Conservation (phyloP, 192 early-diverging fungal species). For the Polychytrium aggregatum region DNA sequence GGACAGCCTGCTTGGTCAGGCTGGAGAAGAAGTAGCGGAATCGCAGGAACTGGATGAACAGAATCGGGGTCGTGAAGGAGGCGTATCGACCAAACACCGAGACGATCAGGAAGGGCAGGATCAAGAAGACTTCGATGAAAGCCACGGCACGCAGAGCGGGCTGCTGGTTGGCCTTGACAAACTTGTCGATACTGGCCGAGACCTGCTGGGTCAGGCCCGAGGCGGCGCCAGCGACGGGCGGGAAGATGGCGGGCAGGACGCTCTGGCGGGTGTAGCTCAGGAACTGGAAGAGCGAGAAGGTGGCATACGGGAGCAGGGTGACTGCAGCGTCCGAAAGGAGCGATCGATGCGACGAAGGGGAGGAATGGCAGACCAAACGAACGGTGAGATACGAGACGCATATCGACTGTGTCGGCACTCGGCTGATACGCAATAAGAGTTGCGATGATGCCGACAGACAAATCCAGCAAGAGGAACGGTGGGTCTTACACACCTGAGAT, state of each 20-base stretch:
- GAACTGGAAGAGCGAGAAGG: constrained; percentile 67
- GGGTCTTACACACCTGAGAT: constrained; percentile 62
- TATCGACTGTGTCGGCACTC: not conserved
- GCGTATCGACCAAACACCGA: constrained; percentile 30
- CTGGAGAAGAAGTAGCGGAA: constrained; percentile 58
- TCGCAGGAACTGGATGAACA: constrained; percentile 60
- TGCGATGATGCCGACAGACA: too few relatives aligned
- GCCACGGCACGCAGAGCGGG: constrained; percentile 51
- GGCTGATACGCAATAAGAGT: not conserved
- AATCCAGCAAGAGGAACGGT: too few relatives aligned
- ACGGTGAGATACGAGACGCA: constrained; percentile 2
- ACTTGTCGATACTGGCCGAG: constrained; percentile 36
- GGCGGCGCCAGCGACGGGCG: constrained; percentile 19
- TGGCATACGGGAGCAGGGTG: constrained; percentile 62
- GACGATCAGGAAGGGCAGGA: constrained; percentile 50
- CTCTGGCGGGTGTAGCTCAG: constrained; percentile 58
- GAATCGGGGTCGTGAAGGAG: constrained; percentile 42
- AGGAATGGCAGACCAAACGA: too few relatives aligned
- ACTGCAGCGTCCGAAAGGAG: constrained; percentile 22
- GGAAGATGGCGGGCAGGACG: constrained; percentile 53
- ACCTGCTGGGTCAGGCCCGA: constrained; percentile 34
- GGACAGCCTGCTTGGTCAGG: constrained; percentile 22
- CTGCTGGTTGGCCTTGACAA: constrained; percentile 42
- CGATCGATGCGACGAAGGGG: too few relatives aligned
- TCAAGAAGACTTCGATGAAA: constrained; percentile 55